phyloP scores from a whole-genome alignment of 2,329 filamentous ascomycete species.

The Neonectria magnoliae region DNA sequence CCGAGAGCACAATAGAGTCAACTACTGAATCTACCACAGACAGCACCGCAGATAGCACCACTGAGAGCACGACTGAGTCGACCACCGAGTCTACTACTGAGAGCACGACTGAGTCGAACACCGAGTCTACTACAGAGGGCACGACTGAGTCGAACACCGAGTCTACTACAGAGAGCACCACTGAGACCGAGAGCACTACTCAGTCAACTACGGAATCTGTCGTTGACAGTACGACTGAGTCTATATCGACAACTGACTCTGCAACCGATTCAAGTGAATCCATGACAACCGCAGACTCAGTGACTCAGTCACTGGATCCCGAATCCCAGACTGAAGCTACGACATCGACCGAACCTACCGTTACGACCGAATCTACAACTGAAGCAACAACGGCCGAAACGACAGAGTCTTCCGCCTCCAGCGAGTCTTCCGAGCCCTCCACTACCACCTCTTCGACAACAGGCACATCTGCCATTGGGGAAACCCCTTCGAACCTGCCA shows the following conservation, averaged over 20 bases:
- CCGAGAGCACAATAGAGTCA: too few relatives aligned
- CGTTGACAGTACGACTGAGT: too few relatives aligned
- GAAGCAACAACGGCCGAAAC: background rate
- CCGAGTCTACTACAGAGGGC: background rate
- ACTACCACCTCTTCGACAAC: background rate
- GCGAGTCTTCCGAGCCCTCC: background rate
- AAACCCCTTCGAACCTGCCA: constrained; percentile 14
- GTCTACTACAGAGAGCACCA: background rate
- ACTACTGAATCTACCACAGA: background rate
- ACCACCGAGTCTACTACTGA: background rate
- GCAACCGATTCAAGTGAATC: background rate
- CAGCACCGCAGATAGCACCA: background rate
- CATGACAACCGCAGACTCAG: background rate
- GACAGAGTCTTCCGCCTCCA: background rate
- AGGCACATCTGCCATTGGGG: background rate
- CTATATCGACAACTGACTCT: too few relatives aligned
- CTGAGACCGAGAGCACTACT: background rate
- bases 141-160: background rate
- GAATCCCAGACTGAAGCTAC: too few relatives aligned
- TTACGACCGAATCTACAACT: background rate
- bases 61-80: background rate
- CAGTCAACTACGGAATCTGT: background rate
- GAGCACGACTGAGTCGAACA: background rate
- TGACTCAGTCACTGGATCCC: too few relatives aligned
- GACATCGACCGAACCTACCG: background rate